Conservation (phyloP, 2,329 filamentous ascomycete genomes). For the Rhexocercosporidium sp. region DNA sequence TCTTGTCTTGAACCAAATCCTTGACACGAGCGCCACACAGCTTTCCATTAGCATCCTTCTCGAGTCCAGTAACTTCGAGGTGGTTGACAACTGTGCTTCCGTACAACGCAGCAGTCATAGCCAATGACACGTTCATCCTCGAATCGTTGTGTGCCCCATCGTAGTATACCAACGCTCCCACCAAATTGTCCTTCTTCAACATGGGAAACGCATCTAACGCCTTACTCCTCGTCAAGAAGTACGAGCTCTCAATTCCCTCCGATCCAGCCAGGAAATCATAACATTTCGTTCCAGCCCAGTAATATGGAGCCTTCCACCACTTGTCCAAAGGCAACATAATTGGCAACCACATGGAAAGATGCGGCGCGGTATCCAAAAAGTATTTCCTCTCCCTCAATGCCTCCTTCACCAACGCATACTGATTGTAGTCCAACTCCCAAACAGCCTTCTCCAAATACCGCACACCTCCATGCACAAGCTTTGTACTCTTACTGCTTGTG, state of each 20-base stretch:
- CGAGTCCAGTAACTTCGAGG: conserved; percentile 76
- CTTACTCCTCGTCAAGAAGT: conserved; percentile 86
- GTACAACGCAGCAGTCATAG: conserved; percentile 88
- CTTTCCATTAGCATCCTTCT: conserved; percentile 74
- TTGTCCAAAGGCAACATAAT: conserved; percentile 78
- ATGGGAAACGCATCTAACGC: conserved; percentile 88
- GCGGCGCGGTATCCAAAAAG: conserved; percentile 76
- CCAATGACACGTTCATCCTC: conserved; percentile 87
- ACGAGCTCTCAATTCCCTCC: conserved; percentile 87
- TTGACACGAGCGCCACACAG: conserved; percentile 76
- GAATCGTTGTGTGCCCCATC: conserved; percentile 93
- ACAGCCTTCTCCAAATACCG: conserved; percentile 78
- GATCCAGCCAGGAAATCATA: conserved; percentile 86
- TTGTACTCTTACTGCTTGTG: conserved; percentile 77
- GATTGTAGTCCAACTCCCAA: conserved; percentile 76
- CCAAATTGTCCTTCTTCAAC: conserved; percentile 78
- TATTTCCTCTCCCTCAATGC: conserved; percentile 76
- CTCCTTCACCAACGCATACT: conserved; percentile 74
- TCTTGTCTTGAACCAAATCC: conserved; percentile 69
- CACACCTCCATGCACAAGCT: conserved; percentile 78
- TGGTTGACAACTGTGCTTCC: conserved; percentile 84
- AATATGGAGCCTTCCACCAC: conserved; percentile 81
- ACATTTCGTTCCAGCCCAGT: conserved; percentile 78
- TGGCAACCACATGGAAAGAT: conserved; percentile 74
- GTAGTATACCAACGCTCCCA: conserved; percentile 88